These are phyloP conservation scores for Alternaria dauci DNA, from an alignment of 2,329 filamentous ascomycete genomes.

Conservation along the genomic window DNA sequence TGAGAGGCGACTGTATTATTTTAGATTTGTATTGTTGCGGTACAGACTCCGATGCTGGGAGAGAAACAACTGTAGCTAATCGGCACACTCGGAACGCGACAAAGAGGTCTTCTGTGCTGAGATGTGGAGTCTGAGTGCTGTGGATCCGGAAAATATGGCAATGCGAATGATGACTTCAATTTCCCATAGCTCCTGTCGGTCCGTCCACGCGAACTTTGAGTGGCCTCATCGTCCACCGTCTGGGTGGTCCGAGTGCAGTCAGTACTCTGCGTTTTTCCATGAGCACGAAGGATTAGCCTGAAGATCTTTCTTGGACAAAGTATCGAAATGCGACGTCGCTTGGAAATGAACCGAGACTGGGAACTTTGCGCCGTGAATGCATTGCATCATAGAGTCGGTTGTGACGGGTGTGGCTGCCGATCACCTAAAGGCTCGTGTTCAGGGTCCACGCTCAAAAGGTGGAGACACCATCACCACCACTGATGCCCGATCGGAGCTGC, in stretches of 20 bases:
- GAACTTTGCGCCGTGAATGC: background rate
- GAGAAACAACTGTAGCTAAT: background rate
- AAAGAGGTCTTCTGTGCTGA: background rate
- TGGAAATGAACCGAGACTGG: background rate
- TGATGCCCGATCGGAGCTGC: background rate
- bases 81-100: background rate
- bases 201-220: background rate
- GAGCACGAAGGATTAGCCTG: background rate
- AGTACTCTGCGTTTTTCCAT: background rate
- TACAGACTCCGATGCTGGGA: background rate
- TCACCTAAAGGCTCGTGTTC: background rate
- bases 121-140: background rate
- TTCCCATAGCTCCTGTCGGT: background rate
- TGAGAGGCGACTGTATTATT: background rate
- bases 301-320: background rate
- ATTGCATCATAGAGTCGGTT: slow-evolving; percentile 3
- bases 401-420: slow-evolving; percentile 5
- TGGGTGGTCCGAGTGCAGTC: background rate
- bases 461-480: background rate
- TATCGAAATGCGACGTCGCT: background rate
- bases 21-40: background rate
- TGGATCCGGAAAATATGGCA: background rate
- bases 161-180: background rate
- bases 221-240: background rate
- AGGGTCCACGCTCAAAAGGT: background rate